Conservation (phyloP, 1,139 yeast species). For the Suhomyces guaymorum region DNA sequence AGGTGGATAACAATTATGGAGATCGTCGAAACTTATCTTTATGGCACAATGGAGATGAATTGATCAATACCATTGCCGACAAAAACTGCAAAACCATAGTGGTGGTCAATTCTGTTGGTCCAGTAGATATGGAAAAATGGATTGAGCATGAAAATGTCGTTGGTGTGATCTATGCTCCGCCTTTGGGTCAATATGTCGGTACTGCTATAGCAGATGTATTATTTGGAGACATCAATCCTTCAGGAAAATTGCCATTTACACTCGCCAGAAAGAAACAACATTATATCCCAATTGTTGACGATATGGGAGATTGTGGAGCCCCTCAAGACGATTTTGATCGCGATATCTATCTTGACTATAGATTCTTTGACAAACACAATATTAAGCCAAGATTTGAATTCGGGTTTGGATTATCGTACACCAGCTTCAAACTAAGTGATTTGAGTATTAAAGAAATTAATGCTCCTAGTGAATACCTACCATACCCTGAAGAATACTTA, state of each 20-base stretch:
- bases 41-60: constrained; percentile 63
- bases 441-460: constrained; percentile 42
- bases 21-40: constrained; percentile 56
- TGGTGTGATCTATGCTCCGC: constrained; percentile 56
- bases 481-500: constrained; percentile 50
- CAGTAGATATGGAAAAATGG: constrained; percentile 60
- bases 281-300: constrained; percentile 51
- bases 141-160: constrained; percentile 58
- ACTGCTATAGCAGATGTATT: constrained; percentile 43
- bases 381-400: constrained; percentile 61
- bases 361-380: constrained; percentile 56
- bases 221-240: constrained; percentile 62
- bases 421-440: constrained; percentile 45
- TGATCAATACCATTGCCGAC: constrained; percentile 50
- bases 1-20: constrained; percentile 61
- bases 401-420: constrained; percentile 62
- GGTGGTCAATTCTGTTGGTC: constrained; percentile 59
- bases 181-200: constrained; percentile 57
- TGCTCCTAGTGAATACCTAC: constrained; percentile 50
- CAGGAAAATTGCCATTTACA: constrained; percentile 65
- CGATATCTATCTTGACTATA: constrained; percentile 55
- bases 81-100: constrained; percentile 56
- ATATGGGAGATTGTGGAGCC: constrained; percentile 36
- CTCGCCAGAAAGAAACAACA: constrained; percentile 57
- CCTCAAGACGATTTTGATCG: constrained; percentile 54